A percentile compares a stretch with the other conserved stretches of the same genome.
phyloP scores from a whole-genome alignment of 768 basidiomycete species.

The Naganishia kalamii region DNA sequence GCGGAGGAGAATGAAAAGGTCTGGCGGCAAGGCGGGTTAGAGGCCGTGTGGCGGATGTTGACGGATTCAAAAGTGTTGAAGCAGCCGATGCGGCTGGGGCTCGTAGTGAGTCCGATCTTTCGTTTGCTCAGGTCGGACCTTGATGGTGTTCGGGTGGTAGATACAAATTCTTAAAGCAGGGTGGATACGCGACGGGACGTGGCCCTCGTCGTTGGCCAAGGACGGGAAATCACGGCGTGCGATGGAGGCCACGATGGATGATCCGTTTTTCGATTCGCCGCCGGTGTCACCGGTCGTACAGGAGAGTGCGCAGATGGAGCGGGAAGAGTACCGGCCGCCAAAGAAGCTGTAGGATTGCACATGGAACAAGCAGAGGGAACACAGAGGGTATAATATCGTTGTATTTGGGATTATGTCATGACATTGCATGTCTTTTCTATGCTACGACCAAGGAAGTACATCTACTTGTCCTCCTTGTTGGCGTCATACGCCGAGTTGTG shows the following conservation, averaged over 20 bases:
- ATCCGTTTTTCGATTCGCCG: constrained; percentile 17
- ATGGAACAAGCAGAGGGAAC: too few species aligned
- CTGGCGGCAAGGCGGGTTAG: constrained; percentile 27
- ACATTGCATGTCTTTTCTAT: constrained; percentile 17
- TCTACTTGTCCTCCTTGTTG: neutral
- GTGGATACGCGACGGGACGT: constrained; percentile 37
- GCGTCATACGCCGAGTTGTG: constrained; percentile 79
- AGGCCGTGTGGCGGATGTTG: constrained; percentile 25
- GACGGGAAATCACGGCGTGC: constrained; percentile 6
- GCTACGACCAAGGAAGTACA: neutral
- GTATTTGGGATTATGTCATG: too few species aligned
- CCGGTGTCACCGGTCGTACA: neutral
- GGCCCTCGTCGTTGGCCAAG: constrained; percentile 22
- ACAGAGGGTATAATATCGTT: too few species aligned
- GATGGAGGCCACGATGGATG: constrained; percentile 2
- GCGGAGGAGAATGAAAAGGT: constrained; percentile 28
- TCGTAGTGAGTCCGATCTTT: constrained; percentile 25
- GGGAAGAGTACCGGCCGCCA: neutral
- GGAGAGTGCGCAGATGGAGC: neutral
- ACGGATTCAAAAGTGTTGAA: constrained; percentile 27
- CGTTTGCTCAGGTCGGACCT: too few species aligned
- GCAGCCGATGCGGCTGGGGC: constrained; percentile 26
- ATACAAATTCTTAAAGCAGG: constrained; percentile 32
- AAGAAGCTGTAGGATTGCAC: neutral
- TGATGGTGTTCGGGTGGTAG: constrained; percentile 3